Evolutionary conservation across 768 basidiomycete genomes (phyloP).

Genomic region (Peribolospora kevripleyi): DNA sequence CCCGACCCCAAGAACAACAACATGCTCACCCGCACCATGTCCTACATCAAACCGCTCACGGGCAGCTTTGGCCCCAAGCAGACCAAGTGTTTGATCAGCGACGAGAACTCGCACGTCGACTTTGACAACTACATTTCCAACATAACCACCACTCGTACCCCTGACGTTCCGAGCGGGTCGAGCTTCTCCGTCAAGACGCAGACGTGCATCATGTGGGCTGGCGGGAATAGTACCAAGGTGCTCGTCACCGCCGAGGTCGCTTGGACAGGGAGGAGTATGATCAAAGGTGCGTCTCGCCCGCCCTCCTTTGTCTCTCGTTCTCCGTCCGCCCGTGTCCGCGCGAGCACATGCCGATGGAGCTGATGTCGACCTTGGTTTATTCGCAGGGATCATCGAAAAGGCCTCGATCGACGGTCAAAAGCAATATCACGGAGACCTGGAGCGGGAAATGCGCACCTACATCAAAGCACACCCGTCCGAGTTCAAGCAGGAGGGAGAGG

Average conservation of each 20-base stretch:
- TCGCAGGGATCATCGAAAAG: constrained; percentile 72
- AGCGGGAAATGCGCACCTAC: constrained; percentile 61
- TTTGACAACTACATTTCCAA: constrained; percentile 61
- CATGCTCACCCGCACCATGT: constrained; percentile 64
- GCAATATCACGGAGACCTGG: constrained; percentile 56
- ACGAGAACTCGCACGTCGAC: constrained; percentile 56
- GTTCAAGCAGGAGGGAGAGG: constrained; percentile 52
- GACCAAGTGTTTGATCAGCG: constrained; percentile 82
- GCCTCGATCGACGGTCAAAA: constrained; percentile 82
- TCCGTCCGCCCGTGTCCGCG: neutral
- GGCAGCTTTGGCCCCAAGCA: constrained; percentile 76
- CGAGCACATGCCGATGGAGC: constrained; percentile 2
- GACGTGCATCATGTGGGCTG: constrained; percentile 89
- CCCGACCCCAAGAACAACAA: constrained; percentile 38
- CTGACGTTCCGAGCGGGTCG: constrained; percentile 81
- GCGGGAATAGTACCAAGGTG: constrained; percentile 45
- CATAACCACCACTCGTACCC: constrained; percentile 71
- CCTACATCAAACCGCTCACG: constrained; percentile 81
- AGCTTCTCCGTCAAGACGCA: constrained; percentile 83
- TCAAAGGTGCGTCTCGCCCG: constrained; percentile 40
- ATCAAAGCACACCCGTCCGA: constrained; percentile 72
- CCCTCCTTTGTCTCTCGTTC: neutral
- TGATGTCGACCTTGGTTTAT: neutral
- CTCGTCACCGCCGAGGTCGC: constrained; percentile 77
- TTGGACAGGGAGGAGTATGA: constrained; percentile 90